These are phyloP conservation scores for Carex myosuroides DNA, from an alignment of 176 grass and related monocot genomes.

Conservation along the genomic window DNA sequence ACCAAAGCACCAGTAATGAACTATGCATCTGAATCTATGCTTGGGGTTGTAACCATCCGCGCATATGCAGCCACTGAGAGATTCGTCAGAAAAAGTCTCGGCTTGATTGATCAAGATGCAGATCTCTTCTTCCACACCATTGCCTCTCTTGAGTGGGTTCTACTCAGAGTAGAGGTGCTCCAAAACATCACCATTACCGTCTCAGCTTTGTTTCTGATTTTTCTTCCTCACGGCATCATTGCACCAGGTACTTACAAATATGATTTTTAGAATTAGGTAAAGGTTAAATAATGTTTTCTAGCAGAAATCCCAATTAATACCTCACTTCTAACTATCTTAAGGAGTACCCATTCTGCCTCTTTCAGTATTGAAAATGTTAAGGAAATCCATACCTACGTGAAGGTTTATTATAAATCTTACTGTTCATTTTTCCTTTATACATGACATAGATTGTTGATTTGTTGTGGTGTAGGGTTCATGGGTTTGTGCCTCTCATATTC, in stretches of 20 bases:
- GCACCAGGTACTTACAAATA: constrained; percentile 50
- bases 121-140: constrained; percentile 78
- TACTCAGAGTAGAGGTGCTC: constrained; percentile 75
- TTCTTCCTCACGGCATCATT: constrained; percentile 62
- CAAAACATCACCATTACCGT: constrained; percentile 68
- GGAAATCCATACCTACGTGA: neutral
- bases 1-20: constrained; percentile 94
- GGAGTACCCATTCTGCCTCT: neutral
- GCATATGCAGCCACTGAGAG: constrained; percentile 53
- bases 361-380: neutral
- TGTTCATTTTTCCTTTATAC: neutral
- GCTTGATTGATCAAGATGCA: constrained; percentile 74
- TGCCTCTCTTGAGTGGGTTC: constrained; percentile 83
- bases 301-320: neutral
- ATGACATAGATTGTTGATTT: constrained; percentile 1
- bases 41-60: constrained; percentile 66
- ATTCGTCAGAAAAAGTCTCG: constrained; percentile 56
- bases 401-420: neutral
- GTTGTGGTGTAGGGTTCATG: constrained; percentile 59
- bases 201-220: constrained; percentile 59
- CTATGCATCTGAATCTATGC: constrained; percentile 68
- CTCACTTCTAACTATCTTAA: neutral
- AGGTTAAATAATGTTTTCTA: neutral
- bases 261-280: neutral
- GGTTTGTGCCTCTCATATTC: constrained; percentile 91